A percentile compares a stretch with the other conserved stretches of the same genome.
These are phyloP conservation scores for Talaromyces wortmannii DNA, from an alignment of 495 filamentous ascomycete genomes.

Conservation along the genomic window DNA sequence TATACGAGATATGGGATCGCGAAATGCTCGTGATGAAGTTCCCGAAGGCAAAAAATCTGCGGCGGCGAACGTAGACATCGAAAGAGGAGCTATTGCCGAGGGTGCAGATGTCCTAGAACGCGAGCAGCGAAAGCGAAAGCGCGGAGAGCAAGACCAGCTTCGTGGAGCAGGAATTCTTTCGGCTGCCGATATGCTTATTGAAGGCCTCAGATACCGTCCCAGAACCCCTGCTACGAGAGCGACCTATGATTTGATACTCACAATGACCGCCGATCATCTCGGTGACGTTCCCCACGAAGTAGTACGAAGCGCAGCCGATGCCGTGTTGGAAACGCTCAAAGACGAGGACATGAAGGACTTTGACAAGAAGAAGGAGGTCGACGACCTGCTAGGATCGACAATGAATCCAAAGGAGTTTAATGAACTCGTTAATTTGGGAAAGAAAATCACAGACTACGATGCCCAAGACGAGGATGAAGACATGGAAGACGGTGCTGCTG, in stretches of 20 bases:
- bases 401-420: slow-evolving; percentile 92
- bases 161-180: slow-evolving; percentile 77
- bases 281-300: slow-evolving; percentile 91
- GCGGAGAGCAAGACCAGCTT: slow-evolving; percentile 61
- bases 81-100: slow-evolving; percentile 74
- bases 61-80: slow-evolving; percentile 55
- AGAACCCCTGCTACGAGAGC: slow-evolving; percentile 87
- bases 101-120: slow-evolving; percentile 80
- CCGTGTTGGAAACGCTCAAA: slow-evolving; percentile 83
- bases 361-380: slow-evolving; percentile 96
- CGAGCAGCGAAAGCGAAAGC: slow-evolving; percentile 83
- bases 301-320: slow-evolving; percentile 92
- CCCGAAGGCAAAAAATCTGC: slow-evolving; percentile 71
- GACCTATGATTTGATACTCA: slow-evolving; percentile 93
- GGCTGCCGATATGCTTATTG: slow-evolving; percentile 77
- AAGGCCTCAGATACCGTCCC: slow-evolving; percentile 80
- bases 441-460: slow-evolving; percentile 99
- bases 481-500: slow-evolving; percentile 59
- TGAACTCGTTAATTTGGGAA: slow-evolving; percentile 90
- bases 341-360: slow-evolving; percentile 95
- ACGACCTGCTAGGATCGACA: slow-evolving; percentile 77
- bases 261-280: slow-evolving; percentile 78
- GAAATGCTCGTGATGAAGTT: slow-evolving; percentile 69
- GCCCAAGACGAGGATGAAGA: slow-evolving; percentile 94
- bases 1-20: slow-evolving; percentile 88